Conservation (phyloP, 2,329 filamentous ascomycete species). For the Anisogramma anomala region DNA sequence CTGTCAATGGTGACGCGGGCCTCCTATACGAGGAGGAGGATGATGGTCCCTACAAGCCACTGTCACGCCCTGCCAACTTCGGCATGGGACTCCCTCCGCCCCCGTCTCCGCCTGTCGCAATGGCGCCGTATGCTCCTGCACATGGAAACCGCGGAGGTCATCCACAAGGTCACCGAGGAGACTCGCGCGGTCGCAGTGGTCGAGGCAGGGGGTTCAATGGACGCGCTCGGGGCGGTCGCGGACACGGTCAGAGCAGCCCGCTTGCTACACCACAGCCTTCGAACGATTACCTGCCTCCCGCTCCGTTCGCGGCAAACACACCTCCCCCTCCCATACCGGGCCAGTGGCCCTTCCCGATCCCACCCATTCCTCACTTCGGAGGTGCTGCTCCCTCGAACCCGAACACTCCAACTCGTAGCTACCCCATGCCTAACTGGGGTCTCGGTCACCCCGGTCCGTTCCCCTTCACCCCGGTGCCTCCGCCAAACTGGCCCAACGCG, state of each 20-base stretch:
- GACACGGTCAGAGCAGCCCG: conserved; percentile 24
- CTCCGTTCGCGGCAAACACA: conserved; percentile 16
- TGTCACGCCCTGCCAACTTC: conserved; percentile 56
- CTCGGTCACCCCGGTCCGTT: conserved; percentile 10
- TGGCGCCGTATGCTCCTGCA: conserved; percentile 5
- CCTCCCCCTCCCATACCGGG: conserved; percentile 7
- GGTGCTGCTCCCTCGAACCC: conserved; percentile 9
- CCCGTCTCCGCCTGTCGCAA: conserved; percentile 24
- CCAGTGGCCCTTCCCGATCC: conserved; percentile 17
- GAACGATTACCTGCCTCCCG: conserved; percentile 18
- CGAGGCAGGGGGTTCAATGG: conserved; percentile 28
- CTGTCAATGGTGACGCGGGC: conserved; percentile 27
- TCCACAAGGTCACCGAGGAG: conserved; percentile 32
- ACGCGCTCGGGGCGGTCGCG: conserved; percentile 26
- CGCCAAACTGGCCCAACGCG: conserved; percentile 9
- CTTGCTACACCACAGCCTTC: conserved; percentile 13
- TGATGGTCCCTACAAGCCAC: conserved; percentile 59
- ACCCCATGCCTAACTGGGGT: conserved; percentile 12
- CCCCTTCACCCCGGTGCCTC: conserved; percentile 11
- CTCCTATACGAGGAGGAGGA: conserved; percentile 59
- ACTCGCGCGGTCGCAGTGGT: conserved; percentile 34
- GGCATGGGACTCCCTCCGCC: conserved; percentile 36
- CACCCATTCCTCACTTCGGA: conserved; percentile 11
- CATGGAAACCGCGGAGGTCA: conserved; percentile 19
- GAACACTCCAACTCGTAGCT: conserved; percentile 10